Evolutionary conservation across 345 rosid species (phyloP).

Genomic region (Eucalyptus cloeziana): DNA sequence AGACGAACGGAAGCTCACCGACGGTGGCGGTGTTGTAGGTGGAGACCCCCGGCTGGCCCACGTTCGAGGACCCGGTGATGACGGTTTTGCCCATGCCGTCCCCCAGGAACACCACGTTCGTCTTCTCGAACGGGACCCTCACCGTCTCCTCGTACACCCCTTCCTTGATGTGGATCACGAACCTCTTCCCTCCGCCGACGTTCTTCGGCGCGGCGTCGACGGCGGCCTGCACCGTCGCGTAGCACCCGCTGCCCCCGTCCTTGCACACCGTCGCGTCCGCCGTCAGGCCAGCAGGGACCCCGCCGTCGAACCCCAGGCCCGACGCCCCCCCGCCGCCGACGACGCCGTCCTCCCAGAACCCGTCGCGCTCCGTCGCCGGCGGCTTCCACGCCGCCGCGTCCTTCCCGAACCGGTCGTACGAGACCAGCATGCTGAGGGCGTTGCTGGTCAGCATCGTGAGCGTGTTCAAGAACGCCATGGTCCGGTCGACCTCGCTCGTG

Average conservation of each 20-base stretch:
- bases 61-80: slow-evolving; percentile 15
- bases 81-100: slow-evolving; percentile 37
- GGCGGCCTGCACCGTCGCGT: slow-evolving; percentile 25
- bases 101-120: slow-evolving; percentile 24
- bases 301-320: background rate
- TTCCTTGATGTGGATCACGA: slow-evolving; percentile 21
- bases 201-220: slow-evolving; percentile 35
- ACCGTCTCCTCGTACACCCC: slow-evolving; percentile 31
- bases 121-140: slow-evolving; percentile 24
- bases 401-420: slow-evolving; percentile 16
- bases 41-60: slow-evolving; percentile 10
- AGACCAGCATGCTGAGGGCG: slow-evolving; percentile 21
- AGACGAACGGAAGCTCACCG: background rate
- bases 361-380: slow-evolving; percentile 32
- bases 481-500: slow-evolving; percentile 6
- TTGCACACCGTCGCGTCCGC: slow-evolving; percentile 30
- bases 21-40: slow-evolving; percentile 32
- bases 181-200: background rate
- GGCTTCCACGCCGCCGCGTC: slow-evolving; percentile 11
- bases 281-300: slow-evolving; percentile 2
- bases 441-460: slow-evolving; percentile 16
- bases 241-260: slow-evolving; percentile 10
- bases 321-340: background rate
- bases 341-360: slow-evolving; percentile 4
- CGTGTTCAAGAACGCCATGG: slow-evolving; percentile 20